Percentiles rank a stretch among this genome's conserved stretches.
Conservation (phyloP, 805 yeast genomes). For the Zygosaccharomyces pseudorouxii region DNA sequence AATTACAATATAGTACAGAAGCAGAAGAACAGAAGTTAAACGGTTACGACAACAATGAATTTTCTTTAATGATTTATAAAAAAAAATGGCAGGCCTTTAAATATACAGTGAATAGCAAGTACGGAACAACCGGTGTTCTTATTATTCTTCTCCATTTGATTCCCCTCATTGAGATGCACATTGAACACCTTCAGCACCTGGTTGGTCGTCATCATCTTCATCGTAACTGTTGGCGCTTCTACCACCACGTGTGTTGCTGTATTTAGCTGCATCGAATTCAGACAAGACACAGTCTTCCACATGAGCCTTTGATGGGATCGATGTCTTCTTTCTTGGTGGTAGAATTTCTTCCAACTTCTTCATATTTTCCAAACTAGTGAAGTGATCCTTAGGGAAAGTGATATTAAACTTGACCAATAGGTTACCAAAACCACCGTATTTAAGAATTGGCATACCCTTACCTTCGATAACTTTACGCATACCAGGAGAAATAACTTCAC, state of each 20-base stretch:
- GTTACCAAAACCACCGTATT: constrained; percentile 85
- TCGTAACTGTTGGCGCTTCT: constrained; percentile 40
- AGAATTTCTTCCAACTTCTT: constrained; percentile 67
- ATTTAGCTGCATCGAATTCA: constrained; percentile 63
- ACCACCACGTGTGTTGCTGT: constrained; percentile 37
- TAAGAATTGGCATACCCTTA: constrained; percentile 96
- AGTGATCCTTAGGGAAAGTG: constrained; percentile 78
- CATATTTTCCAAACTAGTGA: constrained; percentile 70
- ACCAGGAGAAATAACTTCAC: constrained; percentile 90
- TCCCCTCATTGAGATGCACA: constrained; percentile 80
- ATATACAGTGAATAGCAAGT: constrained; percentile 6
- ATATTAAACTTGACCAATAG: constrained; percentile 79
- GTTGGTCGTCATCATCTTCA: constrained; percentile 53
- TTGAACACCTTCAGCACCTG: constrained; percentile 44
- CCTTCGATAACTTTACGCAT: constrained; percentile 73
- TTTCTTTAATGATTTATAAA: constrained; percentile 2
- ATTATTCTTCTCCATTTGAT: not conserved
- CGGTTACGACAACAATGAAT: not conserved
- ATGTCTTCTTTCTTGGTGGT: constrained; percentile 64
- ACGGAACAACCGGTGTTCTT: constrained; percentile 2
- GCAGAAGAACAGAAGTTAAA: not conserved
- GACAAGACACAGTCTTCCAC: constrained; percentile 76
- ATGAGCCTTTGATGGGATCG: constrained; percentile 65
- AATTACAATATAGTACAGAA: not conserved
- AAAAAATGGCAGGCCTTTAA: constrained; percentile 4